Evolutionary conservation across 176 grass and related monocot species (phyloP), one percentile per base, ranked within the genome.

Genomic region (Triticum turgidum): DNA sequence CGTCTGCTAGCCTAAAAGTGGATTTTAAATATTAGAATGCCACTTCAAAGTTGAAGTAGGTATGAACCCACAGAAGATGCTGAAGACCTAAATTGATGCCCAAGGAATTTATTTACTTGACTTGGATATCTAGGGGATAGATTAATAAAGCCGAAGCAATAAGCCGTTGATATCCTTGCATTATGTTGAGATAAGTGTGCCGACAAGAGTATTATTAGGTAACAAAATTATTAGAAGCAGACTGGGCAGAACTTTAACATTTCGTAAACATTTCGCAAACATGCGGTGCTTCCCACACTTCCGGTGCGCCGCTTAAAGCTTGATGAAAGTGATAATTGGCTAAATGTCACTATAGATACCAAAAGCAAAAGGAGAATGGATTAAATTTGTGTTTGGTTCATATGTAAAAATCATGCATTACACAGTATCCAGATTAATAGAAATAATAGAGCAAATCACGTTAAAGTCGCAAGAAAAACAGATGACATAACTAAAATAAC

Each of bases 61-160:
- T 37, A 86, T 20, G 69, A 73, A 64, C 32, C 25, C 12, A 65
- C 20, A 63, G 27, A 82, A 63, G 64, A 68, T 35, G 11, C 24
- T 42, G 3, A 69, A n/a, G 81, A 27, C 24, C 25, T 83, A 87
- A 18, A 18, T 12, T 69, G 51, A 86, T 41, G 38, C 11, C 35
- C 38, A 49, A 69, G 65, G 14, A 86, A 42, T 71, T 80, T 30
- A 35, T 76, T 82, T 76, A 71, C 49, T 70, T 42, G 61, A 71
- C 78, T 87, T 66, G 30, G 38, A 73, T 34, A 86, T 80, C 65
- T 62, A 45, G 24, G 64, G 6, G 39, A 52, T 21, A 76, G 14
- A 65, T 74, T 69, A 87, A 35, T 22, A 81, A 73, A 56, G 11
- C 33, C 6, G 64, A 64, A 56, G 17, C 15, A 58, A 87, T 29